Evolutionary conservation across 768 basidiomycete species (phyloP).

Genomic region (Amanita rubescens): DNA sequence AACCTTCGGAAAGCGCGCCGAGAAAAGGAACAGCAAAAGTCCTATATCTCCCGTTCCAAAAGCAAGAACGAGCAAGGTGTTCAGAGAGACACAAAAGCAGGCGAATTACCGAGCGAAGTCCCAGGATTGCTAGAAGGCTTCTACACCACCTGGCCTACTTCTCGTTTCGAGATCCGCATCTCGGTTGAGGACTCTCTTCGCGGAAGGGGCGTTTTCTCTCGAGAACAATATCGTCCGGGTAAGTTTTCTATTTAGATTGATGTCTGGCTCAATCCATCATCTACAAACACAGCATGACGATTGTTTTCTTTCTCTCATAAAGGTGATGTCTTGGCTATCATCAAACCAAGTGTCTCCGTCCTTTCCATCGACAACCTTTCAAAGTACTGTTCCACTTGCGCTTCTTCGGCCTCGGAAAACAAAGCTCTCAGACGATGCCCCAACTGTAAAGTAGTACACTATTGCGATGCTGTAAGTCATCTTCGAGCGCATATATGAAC

Average conservation of each 20-base stretch:
- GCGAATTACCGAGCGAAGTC: neutral
- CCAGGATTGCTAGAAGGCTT: neutral
- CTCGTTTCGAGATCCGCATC: neutral
- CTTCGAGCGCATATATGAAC: neutral
- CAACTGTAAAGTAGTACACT: conserved; percentile 59
- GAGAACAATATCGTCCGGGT: conserved; percentile 4
- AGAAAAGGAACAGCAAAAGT: conserved; percentile 18
- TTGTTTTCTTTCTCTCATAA: conserved; percentile 8
- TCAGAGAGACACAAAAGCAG: neutral
- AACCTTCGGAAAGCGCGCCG: conserved; percentile 25
- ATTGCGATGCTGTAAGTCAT: conserved; percentile 66
- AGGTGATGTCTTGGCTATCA: conserved; percentile 57
- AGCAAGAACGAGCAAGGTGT: conserved; percentile 7
- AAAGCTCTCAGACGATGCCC: conserved; percentile 59
- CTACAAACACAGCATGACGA: conserved; percentile 3
- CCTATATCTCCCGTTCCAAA: conserved; percentile 20
- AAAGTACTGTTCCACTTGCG: conserved; percentile 66
- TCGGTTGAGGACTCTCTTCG: neutral
- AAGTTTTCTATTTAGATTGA: neutral
- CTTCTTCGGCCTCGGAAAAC: conserved; percentile 25
- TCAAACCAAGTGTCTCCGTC: conserved; percentile 53
- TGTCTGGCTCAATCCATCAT: neutral
- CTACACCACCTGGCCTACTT: neutral
- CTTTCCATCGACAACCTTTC: conserved; percentile 59
- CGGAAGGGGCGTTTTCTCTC: conserved; percentile 5